Conservation (phyloP, 2,329 filamentous ascomycete genomes). For the Bipolaris zeicola region DNA sequence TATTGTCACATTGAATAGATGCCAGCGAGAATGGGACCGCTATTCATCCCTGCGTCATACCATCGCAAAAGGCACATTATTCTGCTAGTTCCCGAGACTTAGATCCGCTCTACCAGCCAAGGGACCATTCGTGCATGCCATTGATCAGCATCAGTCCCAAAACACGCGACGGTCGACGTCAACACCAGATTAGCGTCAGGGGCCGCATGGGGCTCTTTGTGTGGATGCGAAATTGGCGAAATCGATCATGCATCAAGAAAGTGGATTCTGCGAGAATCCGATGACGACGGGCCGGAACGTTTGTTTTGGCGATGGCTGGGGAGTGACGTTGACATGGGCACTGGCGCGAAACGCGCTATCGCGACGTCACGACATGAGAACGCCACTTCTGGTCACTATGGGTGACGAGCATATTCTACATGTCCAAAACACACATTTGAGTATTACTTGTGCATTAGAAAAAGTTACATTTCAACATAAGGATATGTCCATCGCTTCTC, state of each 20-base stretch:
- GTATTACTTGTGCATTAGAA: not conserved
- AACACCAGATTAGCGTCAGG: conserved; percentile 34
- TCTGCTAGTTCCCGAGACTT: not conserved
- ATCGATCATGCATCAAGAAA: conserved; percentile 27
- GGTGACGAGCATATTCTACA: not conserved
- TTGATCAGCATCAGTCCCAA: conserved; percentile 2
- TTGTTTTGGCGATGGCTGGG: conserved; percentile 20
- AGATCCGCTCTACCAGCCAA: not conserved
- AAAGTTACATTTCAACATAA: not conserved
- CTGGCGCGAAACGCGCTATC: conserved; percentile 29
- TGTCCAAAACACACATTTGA: too few relatives aligned
- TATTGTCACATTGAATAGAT: not conserved
- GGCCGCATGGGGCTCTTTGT: conserved; percentile 18
- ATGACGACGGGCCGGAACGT: conserved; percentile 22
- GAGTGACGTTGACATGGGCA: conserved; percentile 19
- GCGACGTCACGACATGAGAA: conserved; percentile 17
- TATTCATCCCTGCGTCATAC: conserved; percentile 6
- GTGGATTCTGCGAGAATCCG: conserved; percentile 19
- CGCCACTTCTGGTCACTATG: not conserved
- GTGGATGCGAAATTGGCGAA: conserved; percentile 26
- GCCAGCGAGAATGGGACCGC: not conserved
- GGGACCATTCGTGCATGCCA: not conserved
- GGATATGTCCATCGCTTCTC: not conserved
- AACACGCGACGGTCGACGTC: conserved; percentile 24
- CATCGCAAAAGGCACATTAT: not conserved